Percentiles rank a stretch among this genome's conserved stretches.
Conservation (phyloP, 805 yeast species). For the Sungouiozyma intestinalis region DNA sequence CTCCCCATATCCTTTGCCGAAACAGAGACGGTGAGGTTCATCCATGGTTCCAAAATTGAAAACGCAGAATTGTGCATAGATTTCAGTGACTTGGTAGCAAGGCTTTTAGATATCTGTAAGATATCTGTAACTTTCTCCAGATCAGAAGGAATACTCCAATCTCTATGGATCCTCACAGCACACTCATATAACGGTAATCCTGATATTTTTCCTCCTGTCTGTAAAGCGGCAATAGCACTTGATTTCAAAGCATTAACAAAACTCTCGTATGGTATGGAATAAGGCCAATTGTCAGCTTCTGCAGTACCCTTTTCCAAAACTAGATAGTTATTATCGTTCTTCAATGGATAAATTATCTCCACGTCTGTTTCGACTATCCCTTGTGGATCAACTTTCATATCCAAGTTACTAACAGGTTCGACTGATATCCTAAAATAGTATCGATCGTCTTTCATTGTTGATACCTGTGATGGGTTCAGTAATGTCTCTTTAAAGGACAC, state of each 20-base stretch:
- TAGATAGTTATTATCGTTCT: conserved; percentile 28
- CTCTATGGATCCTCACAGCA: conserved; percentile 38
- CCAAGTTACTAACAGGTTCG: conserved; percentile 9
- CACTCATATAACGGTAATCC: conserved; percentile 42
- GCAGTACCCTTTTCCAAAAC: conserved; percentile 21
- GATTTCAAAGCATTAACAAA: conserved; percentile 45
- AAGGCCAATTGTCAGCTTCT: conserved; percentile 21
- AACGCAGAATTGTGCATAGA: conserved; percentile 23
- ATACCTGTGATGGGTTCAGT: neutral
- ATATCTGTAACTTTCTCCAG: conserved; percentile 31
- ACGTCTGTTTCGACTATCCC: conserved; percentile 20
- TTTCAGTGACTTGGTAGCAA: conserved; percentile 33
- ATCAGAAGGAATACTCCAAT: conserved; percentile 48
- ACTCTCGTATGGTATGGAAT: conserved; percentile 46
- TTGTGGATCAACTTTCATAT: conserved; percentile 3
- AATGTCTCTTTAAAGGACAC: conserved; percentile 82
- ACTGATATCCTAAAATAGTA: conserved; percentile 13
- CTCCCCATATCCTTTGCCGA: conserved; percentile 67
- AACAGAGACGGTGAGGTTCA: conserved; percentile 62
- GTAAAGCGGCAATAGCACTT: conserved; percentile 52
- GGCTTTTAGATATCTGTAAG: conserved; percentile 36
- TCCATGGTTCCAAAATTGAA: conserved; percentile 75
- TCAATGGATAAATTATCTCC: conserved; percentile 21
- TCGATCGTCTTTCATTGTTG: conserved; percentile 10
- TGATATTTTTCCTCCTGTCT: conserved; percentile 55